These are phyloP conservation scores for Lichtheimia corymbifera DNA, from an alignment of 371 early-diverging fungal genomes.

Conservation along the genomic window DNA sequence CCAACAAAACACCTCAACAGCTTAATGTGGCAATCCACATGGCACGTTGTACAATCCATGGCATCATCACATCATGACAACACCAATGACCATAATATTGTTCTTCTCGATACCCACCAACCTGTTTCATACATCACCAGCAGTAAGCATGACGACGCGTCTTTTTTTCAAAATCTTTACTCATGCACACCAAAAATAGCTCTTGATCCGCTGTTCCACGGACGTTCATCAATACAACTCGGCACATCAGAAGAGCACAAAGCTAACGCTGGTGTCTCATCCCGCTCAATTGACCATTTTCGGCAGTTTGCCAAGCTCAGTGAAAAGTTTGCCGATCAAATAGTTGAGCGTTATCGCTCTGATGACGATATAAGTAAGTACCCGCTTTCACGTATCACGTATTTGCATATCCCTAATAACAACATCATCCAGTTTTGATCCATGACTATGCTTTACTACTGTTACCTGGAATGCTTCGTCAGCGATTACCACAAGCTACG, in stretches of 20 bases:
- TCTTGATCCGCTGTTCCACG: constrained; percentile 9
- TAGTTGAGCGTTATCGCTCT: constrained; percentile 63
- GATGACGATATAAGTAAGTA: constrained; percentile 83
- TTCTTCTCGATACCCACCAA: neutral
- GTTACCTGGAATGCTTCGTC: constrained; percentile 86
- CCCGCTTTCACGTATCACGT: constrained; percentile 9
- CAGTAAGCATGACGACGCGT: neutral
- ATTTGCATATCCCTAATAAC: no score
- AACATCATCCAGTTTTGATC: constrained; percentile 77
- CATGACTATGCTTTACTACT: constrained; percentile 98
- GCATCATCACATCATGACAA: constrained; percentile 4
- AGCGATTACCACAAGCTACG: constrained; percentile 71
- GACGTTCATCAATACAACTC: constrained; percentile 53
- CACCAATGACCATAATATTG: neutral
- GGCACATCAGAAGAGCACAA: constrained; percentile 55
- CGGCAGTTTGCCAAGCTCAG: constrained; percentile 78
- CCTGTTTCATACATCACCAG: neutral
- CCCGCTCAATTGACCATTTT: neutral
- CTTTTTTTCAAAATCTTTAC: neutral
- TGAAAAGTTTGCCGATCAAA: constrained; percentile 76
- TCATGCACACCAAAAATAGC: constrained; percentile 1
- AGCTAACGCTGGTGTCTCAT: no score
- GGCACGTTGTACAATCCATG: constrained; percentile 6
- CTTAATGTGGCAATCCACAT: constrained; percentile 5
- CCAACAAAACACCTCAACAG: neutral